Conservation (phyloP, 768 basidiomycete species). For the Boletus pseudopeckii region DNA sequence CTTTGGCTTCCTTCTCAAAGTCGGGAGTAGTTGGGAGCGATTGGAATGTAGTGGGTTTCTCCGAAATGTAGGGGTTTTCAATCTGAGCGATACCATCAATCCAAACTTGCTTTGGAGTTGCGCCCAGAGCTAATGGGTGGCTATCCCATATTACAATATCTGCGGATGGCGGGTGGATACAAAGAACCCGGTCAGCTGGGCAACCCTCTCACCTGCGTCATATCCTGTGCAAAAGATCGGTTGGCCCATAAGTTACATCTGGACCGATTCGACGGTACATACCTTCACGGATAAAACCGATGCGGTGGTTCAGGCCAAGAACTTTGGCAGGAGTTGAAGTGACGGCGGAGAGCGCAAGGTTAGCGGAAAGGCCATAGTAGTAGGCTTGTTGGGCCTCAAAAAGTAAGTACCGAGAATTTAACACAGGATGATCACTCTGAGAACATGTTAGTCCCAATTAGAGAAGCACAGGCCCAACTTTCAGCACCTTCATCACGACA, state of each 20-base stretch:
- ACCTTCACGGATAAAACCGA: slow-evolving; percentile 62
- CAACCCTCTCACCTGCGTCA: slow-evolving; percentile 53
- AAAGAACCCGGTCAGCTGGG: neutral
- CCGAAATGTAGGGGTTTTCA: slow-evolving; percentile 39
- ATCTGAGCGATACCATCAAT: slow-evolving; percentile 83
- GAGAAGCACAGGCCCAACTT: slow-evolving; percentile 22
- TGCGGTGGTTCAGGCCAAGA: slow-evolving; percentile 70
- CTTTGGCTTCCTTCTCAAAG: slow-evolving; percentile 60
- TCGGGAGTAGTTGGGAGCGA: slow-evolving; percentile 50
- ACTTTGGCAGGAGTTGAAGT: slow-evolving; percentile 69
- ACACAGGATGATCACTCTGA: slow-evolving; percentile 52
- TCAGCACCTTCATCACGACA: slow-evolving; percentile 57
- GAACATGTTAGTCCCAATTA: slow-evolving; percentile 5
- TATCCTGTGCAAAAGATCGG: slow-evolving; percentile 42
- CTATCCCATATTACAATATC: slow-evolving; percentile 76
- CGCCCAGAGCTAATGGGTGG: slow-evolving; percentile 74
- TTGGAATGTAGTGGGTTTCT: slow-evolving; percentile 58
- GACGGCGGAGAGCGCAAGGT: slow-evolving; percentile 66
- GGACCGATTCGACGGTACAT: neutral
- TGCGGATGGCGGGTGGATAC: slow-evolving; percentile 19
- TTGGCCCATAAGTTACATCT: neutral
- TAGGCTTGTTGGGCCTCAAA: slow-evolving; percentile 65
- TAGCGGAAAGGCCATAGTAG: slow-evolving; percentile 64
- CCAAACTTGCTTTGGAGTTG: slow-evolving; percentile 76
- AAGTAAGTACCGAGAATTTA: slow-evolving; percentile 53